These are phyloP conservation scores for Silene noctiflora DNA, from an alignment of 179 eudicot genomes.

Conservation along the genomic window DNA sequence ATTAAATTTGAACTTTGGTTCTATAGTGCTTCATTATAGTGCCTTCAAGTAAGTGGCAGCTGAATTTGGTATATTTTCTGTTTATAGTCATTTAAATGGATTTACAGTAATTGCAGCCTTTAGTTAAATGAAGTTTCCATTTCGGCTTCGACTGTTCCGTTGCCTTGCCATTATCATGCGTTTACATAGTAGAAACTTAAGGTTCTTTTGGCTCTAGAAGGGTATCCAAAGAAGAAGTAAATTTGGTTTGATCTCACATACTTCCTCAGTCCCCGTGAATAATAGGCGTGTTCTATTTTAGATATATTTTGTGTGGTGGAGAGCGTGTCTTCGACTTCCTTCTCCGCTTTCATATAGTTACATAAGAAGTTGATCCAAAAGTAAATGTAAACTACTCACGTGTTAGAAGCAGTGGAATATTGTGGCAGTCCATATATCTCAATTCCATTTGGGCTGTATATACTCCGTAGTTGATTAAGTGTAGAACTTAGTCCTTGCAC, in stretches of 20 bases:
- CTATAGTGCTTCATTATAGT: not conserved
- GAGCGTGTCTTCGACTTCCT: too few species aligned
- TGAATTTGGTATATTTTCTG: not conserved
- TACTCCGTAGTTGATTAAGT: not conserved
- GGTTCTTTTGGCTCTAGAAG: not conserved
- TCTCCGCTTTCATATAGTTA: too few species aligned
- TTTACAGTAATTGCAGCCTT: not conserved
- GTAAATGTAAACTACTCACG: too few species aligned
- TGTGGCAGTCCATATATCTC: not conserved
- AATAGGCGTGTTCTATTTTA: too few species aligned
- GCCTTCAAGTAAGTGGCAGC: constrained; percentile 6
- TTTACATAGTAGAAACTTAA: not conserved
- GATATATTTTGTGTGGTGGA: too few species aligned
- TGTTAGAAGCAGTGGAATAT: not conserved
- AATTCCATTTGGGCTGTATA: not conserved
- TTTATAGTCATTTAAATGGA: not conserved
- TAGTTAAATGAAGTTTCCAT: not conserved
- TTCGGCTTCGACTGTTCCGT: not conserved
- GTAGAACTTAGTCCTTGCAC: not conserved
- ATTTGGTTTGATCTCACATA: not conserved
- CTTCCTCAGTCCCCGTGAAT: too few species aligned
- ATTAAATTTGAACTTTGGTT: not conserved
- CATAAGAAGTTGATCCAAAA: too few species aligned
- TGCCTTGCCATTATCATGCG: not conserved
- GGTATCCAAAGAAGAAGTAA: not conserved